These are phyloP conservation scores for Jatropha podagrica DNA, from an alignment of 441 rosid genomes.

Conservation along the genomic window DNA sequence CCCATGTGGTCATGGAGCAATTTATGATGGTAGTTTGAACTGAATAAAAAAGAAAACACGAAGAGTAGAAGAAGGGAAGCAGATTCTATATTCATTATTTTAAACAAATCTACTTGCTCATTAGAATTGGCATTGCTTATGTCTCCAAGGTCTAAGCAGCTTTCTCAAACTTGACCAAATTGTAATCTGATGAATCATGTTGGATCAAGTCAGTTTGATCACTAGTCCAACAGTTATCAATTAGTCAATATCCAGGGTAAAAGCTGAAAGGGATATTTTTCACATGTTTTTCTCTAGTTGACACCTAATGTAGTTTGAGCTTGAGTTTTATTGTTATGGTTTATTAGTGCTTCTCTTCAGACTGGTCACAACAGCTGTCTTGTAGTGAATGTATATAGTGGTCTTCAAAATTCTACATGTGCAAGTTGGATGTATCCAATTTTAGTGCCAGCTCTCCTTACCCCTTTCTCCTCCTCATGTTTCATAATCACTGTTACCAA, in stretches of 20 bases:
- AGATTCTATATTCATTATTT: not conserved
- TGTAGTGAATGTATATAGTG: not conserved
- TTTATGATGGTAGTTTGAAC: not conserved
- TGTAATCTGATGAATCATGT: not conserved
- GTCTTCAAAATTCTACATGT: not conserved
- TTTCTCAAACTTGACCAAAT: not conserved
- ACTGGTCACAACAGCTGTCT: not conserved
- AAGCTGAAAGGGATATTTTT: not conserved
- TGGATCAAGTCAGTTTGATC: not conserved
- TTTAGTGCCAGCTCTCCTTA: not conserved
- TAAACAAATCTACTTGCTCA: not conserved
- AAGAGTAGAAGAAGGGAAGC: not conserved
- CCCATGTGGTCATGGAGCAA: not conserved
- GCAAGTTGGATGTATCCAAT: not conserved
- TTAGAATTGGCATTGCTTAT: not conserved
- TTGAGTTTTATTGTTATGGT: not conserved
- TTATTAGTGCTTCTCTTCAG: not conserved
- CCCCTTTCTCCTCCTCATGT: not conserved
- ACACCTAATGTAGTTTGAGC: not conserved
- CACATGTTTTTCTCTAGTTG: not conserved
- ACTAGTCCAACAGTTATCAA: not conserved
- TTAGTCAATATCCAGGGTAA: not conserved
- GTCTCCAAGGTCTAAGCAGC: not conserved
- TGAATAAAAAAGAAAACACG: not conserved
- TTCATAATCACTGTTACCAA: not conserved